phyloP scores from a whole-genome alignment of 768 basidiomycete species.

The Exsudoporus frostii region DNA sequence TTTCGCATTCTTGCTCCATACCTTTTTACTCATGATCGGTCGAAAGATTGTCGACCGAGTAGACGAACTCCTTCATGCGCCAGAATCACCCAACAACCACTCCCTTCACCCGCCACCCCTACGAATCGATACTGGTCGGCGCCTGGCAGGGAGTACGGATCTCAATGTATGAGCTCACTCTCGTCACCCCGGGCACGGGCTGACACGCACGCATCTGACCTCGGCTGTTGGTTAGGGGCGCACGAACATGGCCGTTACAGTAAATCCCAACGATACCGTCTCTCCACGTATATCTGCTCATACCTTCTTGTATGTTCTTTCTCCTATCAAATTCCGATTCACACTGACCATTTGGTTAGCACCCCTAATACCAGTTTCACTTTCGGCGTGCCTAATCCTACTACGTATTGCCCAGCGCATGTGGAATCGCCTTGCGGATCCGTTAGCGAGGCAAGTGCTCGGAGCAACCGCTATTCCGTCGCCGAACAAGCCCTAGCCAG shows the following conservation, averaged over 20 bases:
- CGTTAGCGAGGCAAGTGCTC: conserved; percentile 23
- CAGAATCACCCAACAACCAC: background rate
- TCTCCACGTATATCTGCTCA: conserved; percentile 1
- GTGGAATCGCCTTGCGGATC: conserved; percentile 28
- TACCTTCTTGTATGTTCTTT: conserved; percentile 19
- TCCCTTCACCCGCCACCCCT: conserved; percentile 10
- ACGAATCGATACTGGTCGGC: conserved; percentile 15
- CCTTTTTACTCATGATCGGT: conserved; percentile 24
- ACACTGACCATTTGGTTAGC: conserved; percentile 18
- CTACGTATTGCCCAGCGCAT: conserved; percentile 2
- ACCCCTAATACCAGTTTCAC: conserved; percentile 18
- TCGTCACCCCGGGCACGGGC: background rate
- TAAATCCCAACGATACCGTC: conserved; percentile 1
- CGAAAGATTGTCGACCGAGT: conserved; percentile 24
- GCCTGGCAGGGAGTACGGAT: conserved; percentile 1
- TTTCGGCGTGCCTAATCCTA: conserved; percentile 17
- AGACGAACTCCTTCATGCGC: conserved; percentile 21
- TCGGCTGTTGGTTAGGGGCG: conserved; percentile 15
- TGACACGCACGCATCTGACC: background rate
- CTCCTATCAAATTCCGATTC: conserved; percentile 11
- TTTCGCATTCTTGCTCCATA: conserved; percentile 9
- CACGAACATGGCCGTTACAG: conserved; percentile 19
- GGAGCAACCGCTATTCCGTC: conserved; percentile 40
- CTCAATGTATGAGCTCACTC: conserved; percentile 12
- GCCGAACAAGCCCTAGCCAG: conserved; percentile 43